Conservation (phyloP, 352 stramenopile genomes). For the Globisporangium okanoganense region DNA sequence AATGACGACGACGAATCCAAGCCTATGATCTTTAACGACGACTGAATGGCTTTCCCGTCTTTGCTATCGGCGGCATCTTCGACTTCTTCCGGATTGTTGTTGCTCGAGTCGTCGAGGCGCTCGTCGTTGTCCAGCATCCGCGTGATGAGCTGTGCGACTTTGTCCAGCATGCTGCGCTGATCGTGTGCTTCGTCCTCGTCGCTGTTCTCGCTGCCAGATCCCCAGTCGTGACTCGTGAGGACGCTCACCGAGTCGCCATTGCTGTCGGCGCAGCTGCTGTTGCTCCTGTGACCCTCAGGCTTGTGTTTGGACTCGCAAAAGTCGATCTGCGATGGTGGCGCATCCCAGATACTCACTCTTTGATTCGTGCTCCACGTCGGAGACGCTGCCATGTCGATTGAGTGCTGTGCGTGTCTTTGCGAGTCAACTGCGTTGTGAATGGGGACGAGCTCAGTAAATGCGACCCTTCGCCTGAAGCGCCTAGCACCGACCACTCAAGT, state of each 20-base stretch:
- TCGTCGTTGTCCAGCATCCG: slow-evolving; percentile 6
- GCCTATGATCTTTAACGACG: neutral
- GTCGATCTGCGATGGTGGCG: neutral
- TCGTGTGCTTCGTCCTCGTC: slow-evolving; percentile 4
- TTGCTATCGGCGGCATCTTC: slow-evolving; percentile 8
- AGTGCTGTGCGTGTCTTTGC: neutral
- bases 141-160: slow-evolving; percentile 30
- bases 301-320: neutral
- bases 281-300: neutral
- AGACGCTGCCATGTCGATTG: neutral
- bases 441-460: neutral
- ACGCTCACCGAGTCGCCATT: neutral
- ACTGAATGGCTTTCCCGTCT: neutral
- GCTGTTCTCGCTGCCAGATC: neutral
- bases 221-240: neutral
- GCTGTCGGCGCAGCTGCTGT: neutral
- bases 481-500: neutral
- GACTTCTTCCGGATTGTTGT: slow-evolving; percentile 18
- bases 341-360: neutral
- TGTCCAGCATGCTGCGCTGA: slow-evolving; percentile 17
- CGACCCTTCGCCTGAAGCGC: neutral
- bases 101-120: neutral
- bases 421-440: neutral
- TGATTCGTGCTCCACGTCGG: slow-evolving; percentile 1
- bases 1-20: neutral